Evolutionary conservation across 495 filamentous ascomycete genomes (phyloP), one percentile per base, ranked within the genome.

Genomic region (Penicillium robsamsonii): DNA sequence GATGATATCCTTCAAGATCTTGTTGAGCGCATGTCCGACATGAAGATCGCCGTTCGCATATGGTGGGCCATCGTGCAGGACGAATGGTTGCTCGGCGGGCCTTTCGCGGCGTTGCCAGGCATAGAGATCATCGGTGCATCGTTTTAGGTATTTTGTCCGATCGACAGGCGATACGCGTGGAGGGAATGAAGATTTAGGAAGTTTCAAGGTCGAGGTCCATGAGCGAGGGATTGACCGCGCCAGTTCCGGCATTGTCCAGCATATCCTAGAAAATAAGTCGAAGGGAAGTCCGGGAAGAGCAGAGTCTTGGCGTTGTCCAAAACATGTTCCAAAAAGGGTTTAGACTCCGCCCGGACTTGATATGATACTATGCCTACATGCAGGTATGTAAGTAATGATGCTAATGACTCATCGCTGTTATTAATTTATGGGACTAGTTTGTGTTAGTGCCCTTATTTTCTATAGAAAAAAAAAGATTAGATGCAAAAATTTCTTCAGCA

Each of bases 1-100:
- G 49, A 96, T 86, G 47, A 97, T 88, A 68, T 99, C 94, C 78
- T 99, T 99, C 46, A 96, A 73, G 55, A 97, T 88, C 70, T 99
- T 99, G 72, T 99, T 99, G 50, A 99, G 75, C 27, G 94, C 95
- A 79, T 99, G 94, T n/a, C 94, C 94, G 58, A 96, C 83, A 68
- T 99, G 94, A 3, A 99, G 78, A n/a, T 76, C 80, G 30, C 95
- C 94, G 68, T 99, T 99, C 46, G 94, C 94, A 69, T 97, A 99
- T 1, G 95, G 94, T 1, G 94, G 94, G 1, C 94, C 94, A 85
- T 99, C 94, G 72, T 97, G 93, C 11, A 99, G 79, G 11, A 92
- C 75, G 62, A 97, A 97, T 11, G 78, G 73, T 46, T 82, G 70
- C 37, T 81, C 70, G 46, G 75, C 77, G 46, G 84, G 79, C 48